phyloP scores from a whole-genome alignment of 1,284 basidiomycete species.

The Ceratobasidium sp. region DNA sequence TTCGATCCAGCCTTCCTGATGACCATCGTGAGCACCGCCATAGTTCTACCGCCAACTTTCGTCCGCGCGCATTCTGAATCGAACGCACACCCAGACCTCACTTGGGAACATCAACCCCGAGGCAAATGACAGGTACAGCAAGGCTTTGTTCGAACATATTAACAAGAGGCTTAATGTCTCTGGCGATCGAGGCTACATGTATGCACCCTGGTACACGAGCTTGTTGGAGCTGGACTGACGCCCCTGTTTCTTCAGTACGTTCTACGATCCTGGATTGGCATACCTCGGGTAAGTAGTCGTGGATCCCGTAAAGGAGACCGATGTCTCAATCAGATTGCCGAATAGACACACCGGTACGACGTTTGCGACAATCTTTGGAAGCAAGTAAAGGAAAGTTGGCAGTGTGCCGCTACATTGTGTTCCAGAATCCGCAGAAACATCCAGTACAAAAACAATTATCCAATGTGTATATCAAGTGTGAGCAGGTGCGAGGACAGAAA shows the following conservation, averaged over 20 bases:
- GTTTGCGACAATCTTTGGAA: slow-evolving; percentile 63
- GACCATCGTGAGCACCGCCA: slow-evolving; percentile 64
- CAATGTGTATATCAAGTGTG: slow-evolving; percentile 22
- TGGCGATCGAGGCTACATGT: slow-evolving; percentile 71
- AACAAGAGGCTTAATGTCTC: slow-evolving; percentile 65
- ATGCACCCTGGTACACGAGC: slow-evolving; percentile 48
- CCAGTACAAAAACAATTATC: slow-evolving; percentile 37
- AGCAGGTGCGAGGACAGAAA: slow-evolving; percentile 12
- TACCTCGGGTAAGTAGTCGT: slow-evolving; percentile 65
- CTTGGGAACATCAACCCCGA: slow-evolving; percentile 68
- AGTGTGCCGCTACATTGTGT: slow-evolving; percentile 26
- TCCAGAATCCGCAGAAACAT: slow-evolving; percentile 28
- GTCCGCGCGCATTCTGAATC: not conserved
- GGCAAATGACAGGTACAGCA: slow-evolving; percentile 67
- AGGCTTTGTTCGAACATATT: slow-evolving; percentile 68
- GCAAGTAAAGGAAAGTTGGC: slow-evolving; percentile 50
- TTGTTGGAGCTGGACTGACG: not conserved
- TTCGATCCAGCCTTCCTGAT: slow-evolving; percentile 74
- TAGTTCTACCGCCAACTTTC: not conserved
- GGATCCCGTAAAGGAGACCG: slow-evolving; percentile 11
- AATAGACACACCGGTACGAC: slow-evolving; percentile 64
- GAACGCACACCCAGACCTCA: slow-evolving; percentile 61
- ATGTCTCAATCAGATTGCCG: slow-evolving; percentile 14
- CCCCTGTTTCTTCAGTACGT: slow-evolving; percentile 59
- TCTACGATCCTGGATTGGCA: slow-evolving; percentile 69